phyloP scores from a whole-genome alignment of 306 rosid species.

The Vigna trinervia region DNA sequence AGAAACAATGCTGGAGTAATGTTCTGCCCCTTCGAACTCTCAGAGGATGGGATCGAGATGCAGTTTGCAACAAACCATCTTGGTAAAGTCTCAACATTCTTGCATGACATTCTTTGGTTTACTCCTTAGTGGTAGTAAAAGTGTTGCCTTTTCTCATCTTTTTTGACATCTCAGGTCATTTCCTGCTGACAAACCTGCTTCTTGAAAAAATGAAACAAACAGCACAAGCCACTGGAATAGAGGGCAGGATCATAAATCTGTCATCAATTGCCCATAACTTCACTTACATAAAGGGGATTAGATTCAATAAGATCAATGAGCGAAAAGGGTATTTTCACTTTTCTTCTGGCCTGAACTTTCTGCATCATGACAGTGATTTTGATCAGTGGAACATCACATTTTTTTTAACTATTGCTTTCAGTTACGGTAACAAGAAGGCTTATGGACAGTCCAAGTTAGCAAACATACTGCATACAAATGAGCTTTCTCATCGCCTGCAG shows the following conservation, averaged over 20 bases:
- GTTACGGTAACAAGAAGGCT: constrained; percentile 78
- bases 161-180: constrained; percentile 67
- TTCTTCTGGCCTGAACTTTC: constrained; percentile 19
- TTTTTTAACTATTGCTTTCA: constrained; percentile 32
- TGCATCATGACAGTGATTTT: background rate
- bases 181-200: constrained; percentile 73
- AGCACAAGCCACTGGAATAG: constrained; percentile 68
- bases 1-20: constrained; percentile 98
- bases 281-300: constrained; percentile 66
- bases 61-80: constrained; percentile 94
- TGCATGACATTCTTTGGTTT: constrained; percentile 12
- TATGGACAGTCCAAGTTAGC: constrained; percentile 96
- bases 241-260: constrained; percentile 89
- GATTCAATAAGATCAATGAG: constrained; percentile 71
- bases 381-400: background rate
- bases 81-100: constrained; percentile 50
- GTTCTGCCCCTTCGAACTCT: constrained; percentile 89
- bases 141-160: background rate
- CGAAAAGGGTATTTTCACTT: constrained; percentile 52
- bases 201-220: constrained; percentile 86
- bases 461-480: constrained; percentile 81
- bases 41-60: constrained; percentile 82
- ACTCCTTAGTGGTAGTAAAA: background rate
- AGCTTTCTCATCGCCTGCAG: constrained; percentile 78
- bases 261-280: constrained; percentile 85